Percentiles rank a stretch among this genome's conserved stretches.
These are phyloP conservation scores for Ceratobasidium papillatum DNA, from an alignment of 1,284 basidiomycete species.

Conservation along the genomic window DNA sequence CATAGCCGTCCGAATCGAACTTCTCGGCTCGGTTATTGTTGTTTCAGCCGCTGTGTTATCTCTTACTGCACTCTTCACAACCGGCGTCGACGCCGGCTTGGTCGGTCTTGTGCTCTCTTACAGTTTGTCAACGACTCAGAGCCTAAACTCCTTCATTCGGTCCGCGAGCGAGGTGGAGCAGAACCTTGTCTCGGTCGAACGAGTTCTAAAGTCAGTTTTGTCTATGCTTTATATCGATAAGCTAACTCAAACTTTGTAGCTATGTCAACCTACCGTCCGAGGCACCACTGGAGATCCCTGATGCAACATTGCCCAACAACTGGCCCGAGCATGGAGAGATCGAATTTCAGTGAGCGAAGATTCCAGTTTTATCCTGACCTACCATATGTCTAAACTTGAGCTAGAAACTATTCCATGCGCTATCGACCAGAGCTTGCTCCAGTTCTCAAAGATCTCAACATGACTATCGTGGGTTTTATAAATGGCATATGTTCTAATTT, in stretches of 20 bases:
- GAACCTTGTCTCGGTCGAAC: constrained; percentile 90
- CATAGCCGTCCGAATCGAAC: constrained; percentile 18
- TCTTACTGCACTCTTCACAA: constrained; percentile 72
- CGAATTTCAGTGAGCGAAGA: constrained; percentile 74
- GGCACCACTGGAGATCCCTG: constrained; percentile 76
- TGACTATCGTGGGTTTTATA: constrained; percentile 72
- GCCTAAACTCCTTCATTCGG: constrained; percentile 90
- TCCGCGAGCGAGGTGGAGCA: constrained; percentile 92
- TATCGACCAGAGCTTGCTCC: constrained; percentile 86
- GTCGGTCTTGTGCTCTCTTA: constrained; percentile 91
- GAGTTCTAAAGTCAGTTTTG: constrained; percentile 54
- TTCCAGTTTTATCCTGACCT: too few relatives aligned
- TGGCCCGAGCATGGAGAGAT: constrained; percentile 86
- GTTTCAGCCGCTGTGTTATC: constrained; percentile 76
- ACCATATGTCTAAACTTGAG: too few relatives aligned
- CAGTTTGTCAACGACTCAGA: constrained; percentile 80
- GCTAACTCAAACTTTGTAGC: constrained; percentile 53
- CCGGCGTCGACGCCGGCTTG: constrained; percentile 82
- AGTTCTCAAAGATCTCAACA: constrained; percentile 75
- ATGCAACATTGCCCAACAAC: constrained; percentile 62
- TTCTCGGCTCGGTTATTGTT: constrained; percentile 78
- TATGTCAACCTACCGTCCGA: constrained; percentile 82
- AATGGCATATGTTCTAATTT: too few relatives aligned
- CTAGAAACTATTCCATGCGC: constrained; percentile 76
- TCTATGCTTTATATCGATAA: neutral